Evolutionary conservation across 192 early-diverging fungal genomes (phyloP).

Genomic region (Podila horticola): DNA sequence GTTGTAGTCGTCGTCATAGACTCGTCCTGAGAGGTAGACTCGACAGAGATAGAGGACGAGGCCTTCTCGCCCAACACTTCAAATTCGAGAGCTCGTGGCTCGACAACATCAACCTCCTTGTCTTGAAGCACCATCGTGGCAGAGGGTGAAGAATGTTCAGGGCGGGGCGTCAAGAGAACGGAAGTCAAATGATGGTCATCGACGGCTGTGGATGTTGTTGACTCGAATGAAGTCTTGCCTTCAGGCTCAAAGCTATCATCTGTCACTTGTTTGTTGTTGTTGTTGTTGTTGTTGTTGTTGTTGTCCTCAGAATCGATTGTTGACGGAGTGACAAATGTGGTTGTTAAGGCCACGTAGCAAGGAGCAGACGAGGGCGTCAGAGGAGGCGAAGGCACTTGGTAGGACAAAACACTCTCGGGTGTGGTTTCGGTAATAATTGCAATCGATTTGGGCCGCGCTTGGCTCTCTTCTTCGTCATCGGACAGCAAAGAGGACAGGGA

Average conservation of each 20-base stretch:
- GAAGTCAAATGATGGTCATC: neutral
- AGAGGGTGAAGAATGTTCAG: neutral
- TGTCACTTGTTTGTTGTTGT: neutral
- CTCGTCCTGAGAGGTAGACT: neutral
- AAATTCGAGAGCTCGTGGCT: slow-evolving; percentile 3
- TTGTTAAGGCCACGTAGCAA: neutral
- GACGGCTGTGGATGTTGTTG: neutral
- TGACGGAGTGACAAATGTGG: neutral
- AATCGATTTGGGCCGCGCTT: neutral
- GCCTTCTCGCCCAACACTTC: slow-evolving; percentile 4
- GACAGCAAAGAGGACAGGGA: neutral
- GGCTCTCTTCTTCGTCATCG: neutral
- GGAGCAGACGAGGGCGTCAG: slow-evolving; percentile 20
- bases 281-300: neutral
- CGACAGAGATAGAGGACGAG: neutral
- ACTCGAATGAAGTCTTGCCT: neutral
- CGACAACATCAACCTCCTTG: neutral
- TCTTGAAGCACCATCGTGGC: neutral
- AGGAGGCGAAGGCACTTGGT: slow-evolving; percentile 43
- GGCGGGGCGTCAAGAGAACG: slow-evolving; percentile 15
- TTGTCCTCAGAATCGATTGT: neutral
- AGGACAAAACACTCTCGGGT: neutral
- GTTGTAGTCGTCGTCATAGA: neutral
- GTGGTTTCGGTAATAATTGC: neutral
- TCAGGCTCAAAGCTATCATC: neutral